Evolutionary conservation across 306 rosid genomes (phyloP), one percentile per base, ranked within the genome.

Genomic region (Quercus dentata): DNA sequence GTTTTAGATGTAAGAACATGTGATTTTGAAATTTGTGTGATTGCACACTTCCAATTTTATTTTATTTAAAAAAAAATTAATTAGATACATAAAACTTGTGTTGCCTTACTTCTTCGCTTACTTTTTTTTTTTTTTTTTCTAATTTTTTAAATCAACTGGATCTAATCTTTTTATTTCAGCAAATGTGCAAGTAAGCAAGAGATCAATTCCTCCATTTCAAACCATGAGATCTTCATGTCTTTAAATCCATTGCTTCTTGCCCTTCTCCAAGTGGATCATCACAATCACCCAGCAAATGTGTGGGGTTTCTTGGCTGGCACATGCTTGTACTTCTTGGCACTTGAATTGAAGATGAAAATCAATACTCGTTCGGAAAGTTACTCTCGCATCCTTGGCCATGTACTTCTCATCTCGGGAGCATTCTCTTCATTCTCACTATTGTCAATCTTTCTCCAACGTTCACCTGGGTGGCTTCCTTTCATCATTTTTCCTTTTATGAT

Each of bases 191-290:
- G 76, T 59, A 33, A 25, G 20, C 38, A 58, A 69, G 62, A 70
- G 41, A 15, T 57, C 3, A 44, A 25, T 65, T 65, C 65, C 41
- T 33, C 74, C 6, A 57, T 70, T 69, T 69, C 81, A 78, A 69
- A 75, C 76, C 81, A 78, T 57, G 58, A 46, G 25, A 49, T 57
- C 38, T 78, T 78, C 44, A 57, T 56, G 27, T 69, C 56, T 78
- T 46, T 78, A 1, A 78, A 78, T 78, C 81, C 81, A 56, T 54
- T 78, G n/a, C 69, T 78, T 15, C 57, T 78, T 8, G 70, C 69
- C 13, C 57, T 69, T 5, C 67, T 78, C 12, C 81, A 69, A 78
- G 81, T 78, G 69, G 70, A 78, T 38, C 41, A 75, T 30, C 74
- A 68, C 67, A 56, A 56, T 8, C 69, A 78, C 76, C 69, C 51